A percentile compares a stretch with the other conserved stretches of the same genome.
Conservation (phyloP, 495 filamentous ascomycete genomes). For the Trypethelium eluteriae region DNA sequence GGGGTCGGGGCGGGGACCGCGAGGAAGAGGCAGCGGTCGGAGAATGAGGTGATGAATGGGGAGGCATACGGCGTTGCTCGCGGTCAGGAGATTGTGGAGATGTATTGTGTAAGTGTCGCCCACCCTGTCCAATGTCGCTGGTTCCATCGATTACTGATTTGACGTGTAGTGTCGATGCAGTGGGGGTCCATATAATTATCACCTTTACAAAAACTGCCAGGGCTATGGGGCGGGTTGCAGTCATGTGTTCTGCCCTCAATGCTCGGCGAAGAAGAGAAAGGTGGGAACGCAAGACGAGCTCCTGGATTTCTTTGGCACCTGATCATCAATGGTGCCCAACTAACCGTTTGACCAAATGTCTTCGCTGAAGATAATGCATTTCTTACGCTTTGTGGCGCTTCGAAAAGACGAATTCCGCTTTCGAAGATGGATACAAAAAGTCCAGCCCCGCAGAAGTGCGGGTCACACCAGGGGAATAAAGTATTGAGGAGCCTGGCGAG, state of each 20-base stretch:
- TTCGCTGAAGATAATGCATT: not conserved
- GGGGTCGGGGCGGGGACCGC: not conserved
- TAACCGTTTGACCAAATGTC: not conserved
- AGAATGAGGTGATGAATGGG: not conserved
- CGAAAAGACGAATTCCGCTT: not conserved
- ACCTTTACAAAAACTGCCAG: constrained; percentile 1
- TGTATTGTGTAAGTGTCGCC: not conserved
- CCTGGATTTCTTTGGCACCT: not conserved
- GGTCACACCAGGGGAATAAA: too few species aligned
- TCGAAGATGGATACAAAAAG: too few species aligned
- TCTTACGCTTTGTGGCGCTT: not conserved
- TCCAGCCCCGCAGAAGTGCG: too few species aligned
- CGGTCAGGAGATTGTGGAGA: not conserved
- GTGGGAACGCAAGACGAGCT: not conserved
- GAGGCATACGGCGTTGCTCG: not conserved
- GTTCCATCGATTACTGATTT: not conserved
- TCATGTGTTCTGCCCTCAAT: not conserved
- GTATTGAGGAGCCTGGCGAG: too few species aligned
- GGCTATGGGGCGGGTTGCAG: not conserved
- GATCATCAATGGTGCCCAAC: not conserved
- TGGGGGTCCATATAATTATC: not conserved
- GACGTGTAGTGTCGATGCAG: constrained; percentile 1
- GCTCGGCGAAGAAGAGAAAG: not conserved
- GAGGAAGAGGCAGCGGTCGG: not conserved
- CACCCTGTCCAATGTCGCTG: not conserved